Percentiles rank a stretch among this genome's conserved stretches.
Evolutionary conservation across 208 protist genomes (phyloP).

Genomic region (Leishmania braziliensis): DNA sequence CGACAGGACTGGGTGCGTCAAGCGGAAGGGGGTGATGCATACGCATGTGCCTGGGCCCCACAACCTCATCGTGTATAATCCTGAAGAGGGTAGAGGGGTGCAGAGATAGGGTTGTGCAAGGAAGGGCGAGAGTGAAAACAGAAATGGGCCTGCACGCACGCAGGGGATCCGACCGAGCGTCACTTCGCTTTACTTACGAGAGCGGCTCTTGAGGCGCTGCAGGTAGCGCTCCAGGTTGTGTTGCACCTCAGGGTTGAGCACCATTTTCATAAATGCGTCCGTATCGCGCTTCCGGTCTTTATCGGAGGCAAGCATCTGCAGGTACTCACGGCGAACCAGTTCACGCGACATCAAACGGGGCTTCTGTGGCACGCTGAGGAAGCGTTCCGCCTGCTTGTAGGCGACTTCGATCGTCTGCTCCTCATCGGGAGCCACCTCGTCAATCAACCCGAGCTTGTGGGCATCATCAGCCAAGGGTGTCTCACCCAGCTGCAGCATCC

Average conservation of each 20-base stretch:
- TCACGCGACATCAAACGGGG: slow-evolving; percentile 81
- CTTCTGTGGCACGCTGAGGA: slow-evolving; percentile 66
- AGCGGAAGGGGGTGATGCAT: too few species aligned
- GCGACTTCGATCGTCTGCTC: slow-evolving; percentile 48
- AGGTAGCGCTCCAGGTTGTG: slow-evolving; percentile 63
- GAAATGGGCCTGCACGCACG: neutral
- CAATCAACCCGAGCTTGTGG: slow-evolving; percentile 61
- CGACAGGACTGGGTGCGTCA: too few species aligned
- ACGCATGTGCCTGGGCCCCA: too few species aligned
- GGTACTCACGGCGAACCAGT: slow-evolving; percentile 78
- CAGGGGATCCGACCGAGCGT: neutral
- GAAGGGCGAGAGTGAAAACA: neutral
- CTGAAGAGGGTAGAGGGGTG: too few species aligned
- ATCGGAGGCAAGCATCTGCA: slow-evolving; percentile 70
- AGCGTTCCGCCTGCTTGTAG: slow-evolving; percentile 59
- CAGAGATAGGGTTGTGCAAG: too few species aligned
- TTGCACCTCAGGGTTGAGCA: slow-evolving; percentile 75
- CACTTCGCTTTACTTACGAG: slow-evolving; percentile 44
- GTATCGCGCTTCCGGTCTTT: slow-evolving; percentile 24
- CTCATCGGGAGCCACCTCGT: slow-evolving; percentile 60
- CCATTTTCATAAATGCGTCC: slow-evolving; percentile 47
- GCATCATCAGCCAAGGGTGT: slow-evolving; percentile 72
- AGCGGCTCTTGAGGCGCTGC: slow-evolving; percentile 53
- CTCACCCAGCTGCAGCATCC: slow-evolving; percentile 80
- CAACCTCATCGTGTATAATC: too few species aligned